Evolutionary conservation across 306 rosid species (phyloP).

Genomic region (Fragaria iinumae): DNA sequence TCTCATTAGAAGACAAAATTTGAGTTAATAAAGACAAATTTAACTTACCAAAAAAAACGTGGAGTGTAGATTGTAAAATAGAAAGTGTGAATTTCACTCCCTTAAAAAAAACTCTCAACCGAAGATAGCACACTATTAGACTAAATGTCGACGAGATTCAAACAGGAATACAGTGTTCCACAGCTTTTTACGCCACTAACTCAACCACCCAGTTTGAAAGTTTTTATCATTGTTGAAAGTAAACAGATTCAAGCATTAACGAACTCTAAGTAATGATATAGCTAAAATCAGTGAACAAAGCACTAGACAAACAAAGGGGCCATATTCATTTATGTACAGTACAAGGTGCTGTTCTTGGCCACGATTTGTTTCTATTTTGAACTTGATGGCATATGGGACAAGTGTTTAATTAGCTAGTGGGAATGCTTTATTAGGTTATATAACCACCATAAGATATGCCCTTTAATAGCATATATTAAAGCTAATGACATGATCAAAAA

Average conservation of each 20-base stretch:
- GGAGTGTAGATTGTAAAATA: no score
- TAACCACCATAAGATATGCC: not conserved
- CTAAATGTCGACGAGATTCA: no score
- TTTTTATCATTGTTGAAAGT: not conserved
- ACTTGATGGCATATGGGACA: not conserved
- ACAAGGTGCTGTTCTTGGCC: not conserved
- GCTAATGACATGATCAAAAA: not conserved
- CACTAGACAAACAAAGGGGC: not conserved
- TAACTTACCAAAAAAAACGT: no score
- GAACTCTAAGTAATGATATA: not conserved
- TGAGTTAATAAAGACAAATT: no score
- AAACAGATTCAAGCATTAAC: not conserved
- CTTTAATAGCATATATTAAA: not conserved
- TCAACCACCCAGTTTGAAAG: no score
- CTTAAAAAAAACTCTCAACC: no score
- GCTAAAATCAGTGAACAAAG: not conserved
- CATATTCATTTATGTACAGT: not conserved
- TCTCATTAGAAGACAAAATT: no score
- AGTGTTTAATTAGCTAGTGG: not conserved
- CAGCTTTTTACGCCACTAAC: no score
- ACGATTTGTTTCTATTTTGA: not conserved
- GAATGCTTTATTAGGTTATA: not conserved
- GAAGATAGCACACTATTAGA: no score
- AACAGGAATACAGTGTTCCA: no score
- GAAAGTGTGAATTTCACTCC: no score